A percentile compares a stretch with the other conserved stretches of the same genome.
Conservation (phyloP, 2,329 filamentous ascomycete species). For the Epicoccum nigrum region DNA sequence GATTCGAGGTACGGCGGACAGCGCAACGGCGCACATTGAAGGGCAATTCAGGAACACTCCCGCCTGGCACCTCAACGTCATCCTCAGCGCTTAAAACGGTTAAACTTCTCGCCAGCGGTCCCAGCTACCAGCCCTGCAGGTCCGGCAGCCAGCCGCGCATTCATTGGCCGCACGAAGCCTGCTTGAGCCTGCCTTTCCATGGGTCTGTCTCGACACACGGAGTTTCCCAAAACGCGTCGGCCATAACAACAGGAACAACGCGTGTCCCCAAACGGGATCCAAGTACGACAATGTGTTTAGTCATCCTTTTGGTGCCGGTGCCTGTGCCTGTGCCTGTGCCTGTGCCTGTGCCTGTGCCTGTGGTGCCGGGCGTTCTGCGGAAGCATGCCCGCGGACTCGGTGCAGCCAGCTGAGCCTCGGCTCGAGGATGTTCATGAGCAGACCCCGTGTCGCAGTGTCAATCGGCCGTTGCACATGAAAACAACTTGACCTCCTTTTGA, state of each 20-base stretch:
- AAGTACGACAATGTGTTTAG: neutral
- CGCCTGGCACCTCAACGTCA: constrained; percentile 8
- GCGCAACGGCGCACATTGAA: constrained; percentile 16
- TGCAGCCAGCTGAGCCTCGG: constrained; percentile 27
- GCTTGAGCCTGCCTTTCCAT: neutral
- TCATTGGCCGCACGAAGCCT: neutral
- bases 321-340: too few relatives aligned
- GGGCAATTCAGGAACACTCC: constrained; percentile 24
- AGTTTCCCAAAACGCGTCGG: neutral
- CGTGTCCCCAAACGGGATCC: neutral
- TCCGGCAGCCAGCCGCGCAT: neutral
- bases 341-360: too few relatives aligned
- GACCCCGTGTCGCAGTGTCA: constrained; percentile 1
- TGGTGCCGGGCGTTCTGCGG: constrained; percentile 2
- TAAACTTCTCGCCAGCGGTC: constrained; percentile 7
- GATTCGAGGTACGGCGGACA: too few relatives aligned
- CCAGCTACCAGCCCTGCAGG: constrained; percentile 12
- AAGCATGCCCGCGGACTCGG: constrained; percentile 7
- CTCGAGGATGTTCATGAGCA: constrained; percentile 19
- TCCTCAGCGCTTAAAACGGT: constrained; percentile 2
- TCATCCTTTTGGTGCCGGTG: neutral
- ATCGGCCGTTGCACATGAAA: constrained; percentile 6
- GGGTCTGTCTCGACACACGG: neutral
- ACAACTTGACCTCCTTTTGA: constrained; percentile 5
- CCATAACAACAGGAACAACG: too few relatives aligned